Evolutionary conservation across 345 rosid species (phyloP).

Genomic region (Camelina neglecta): DNA sequence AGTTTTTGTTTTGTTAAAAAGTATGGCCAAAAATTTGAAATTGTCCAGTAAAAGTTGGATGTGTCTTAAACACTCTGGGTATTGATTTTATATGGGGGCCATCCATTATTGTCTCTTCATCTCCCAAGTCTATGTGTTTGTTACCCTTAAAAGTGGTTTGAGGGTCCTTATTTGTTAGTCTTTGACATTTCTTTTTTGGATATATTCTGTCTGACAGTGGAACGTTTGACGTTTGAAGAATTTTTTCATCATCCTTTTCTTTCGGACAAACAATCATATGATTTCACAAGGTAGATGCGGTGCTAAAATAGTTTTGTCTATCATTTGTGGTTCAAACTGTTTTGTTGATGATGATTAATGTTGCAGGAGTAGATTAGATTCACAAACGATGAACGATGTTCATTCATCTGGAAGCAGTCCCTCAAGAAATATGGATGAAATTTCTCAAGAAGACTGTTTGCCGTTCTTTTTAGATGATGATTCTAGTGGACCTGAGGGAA

Average conservation of each 20-base stretch:
- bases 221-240: constrained; percentile 91
- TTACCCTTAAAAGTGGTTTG: not conserved
- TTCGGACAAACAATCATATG: constrained; percentile 55
- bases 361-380: constrained; percentile 57
- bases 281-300: constrained; percentile 57
- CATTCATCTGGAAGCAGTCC: constrained; percentile 58
- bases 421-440: constrained; percentile 58
- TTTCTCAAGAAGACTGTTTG: constrained; percentile 74
- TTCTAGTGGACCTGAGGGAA: constrained; percentile 75
- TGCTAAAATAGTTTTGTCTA: constrained; percentile 1
- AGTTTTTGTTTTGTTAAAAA: constrained; percentile 17
- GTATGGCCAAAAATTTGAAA: not conserved
- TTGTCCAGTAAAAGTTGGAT: not conserved
- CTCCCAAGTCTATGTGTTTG: not conserved
- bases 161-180: constrained; percentile 9
- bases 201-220: constrained; percentile 60
- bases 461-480: constrained; percentile 92
- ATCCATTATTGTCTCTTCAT: not conserved
- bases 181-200: constrained; percentile 10
- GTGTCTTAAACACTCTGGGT: constrained; percentile 9
- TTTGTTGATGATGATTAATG: constrained; percentile 35
- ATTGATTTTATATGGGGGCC: not conserved
- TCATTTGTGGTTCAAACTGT: constrained; percentile 21
- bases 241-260: constrained; percentile 91
- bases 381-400: constrained; percentile 53